These are phyloP conservation scores for Alternaria arbusti DNA, from an alignment of 2,329 filamentous ascomycete species.

Conservation along the genomic window DNA sequence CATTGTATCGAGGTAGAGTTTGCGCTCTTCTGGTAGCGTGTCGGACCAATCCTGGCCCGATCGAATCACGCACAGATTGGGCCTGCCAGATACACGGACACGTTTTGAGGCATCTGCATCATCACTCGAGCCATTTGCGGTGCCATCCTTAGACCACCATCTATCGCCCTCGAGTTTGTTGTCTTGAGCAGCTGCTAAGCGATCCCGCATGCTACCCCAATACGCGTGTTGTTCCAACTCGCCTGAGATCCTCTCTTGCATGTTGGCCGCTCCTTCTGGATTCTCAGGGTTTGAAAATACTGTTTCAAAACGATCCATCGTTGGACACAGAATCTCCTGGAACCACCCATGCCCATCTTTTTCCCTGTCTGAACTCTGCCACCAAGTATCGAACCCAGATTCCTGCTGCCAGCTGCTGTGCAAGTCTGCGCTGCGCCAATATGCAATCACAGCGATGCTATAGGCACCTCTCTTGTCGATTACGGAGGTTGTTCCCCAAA, in stretches of 20 bases:
- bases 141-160: not conserved
- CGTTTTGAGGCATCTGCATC: constrained; percentile 15
- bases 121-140: not conserved
- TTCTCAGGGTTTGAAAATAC: constrained; percentile 49
- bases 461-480: constrained; percentile 34
- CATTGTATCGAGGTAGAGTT: constrained; percentile 55
- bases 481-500: constrained; percentile 47
- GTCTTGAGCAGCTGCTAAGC: constrained; percentile 49
- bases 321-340: constrained; percentile 52
- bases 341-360: constrained; percentile 50
- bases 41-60: constrained; percentile 56
- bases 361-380: constrained; percentile 40
- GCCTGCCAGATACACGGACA: constrained; percentile 45
- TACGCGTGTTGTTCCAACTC: constrained; percentile 54
- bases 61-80: constrained; percentile 54
- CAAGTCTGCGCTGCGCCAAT: constrained; percentile 44
- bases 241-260: constrained; percentile 48
- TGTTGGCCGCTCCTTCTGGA: constrained; percentile 52
- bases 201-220: constrained; percentile 57
- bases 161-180: constrained; percentile 41
- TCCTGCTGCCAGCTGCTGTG: constrained; percentile 42
- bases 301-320: constrained; percentile 54
- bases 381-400: constrained; percentile 51
- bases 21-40: constrained; percentile 50
- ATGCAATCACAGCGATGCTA: constrained; percentile 49